These are phyloP conservation scores for Debaryomyces udenii DNA, from an alignment of 1,139 yeast species.

Conservation along the genomic window DNA sequence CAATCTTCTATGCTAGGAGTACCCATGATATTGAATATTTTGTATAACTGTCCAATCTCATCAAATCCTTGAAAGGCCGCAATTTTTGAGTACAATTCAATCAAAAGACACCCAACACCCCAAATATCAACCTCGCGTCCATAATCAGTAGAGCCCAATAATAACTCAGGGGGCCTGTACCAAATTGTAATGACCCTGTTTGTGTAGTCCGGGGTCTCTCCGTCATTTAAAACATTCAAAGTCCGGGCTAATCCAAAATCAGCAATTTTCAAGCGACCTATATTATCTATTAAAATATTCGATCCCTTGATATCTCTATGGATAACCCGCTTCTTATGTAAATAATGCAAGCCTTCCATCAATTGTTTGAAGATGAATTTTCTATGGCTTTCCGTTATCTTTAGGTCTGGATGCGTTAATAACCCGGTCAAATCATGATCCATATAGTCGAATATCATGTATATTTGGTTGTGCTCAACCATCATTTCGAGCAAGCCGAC, in stretches of 20 bases:
- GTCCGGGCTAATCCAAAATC: constrained; percentile 94
- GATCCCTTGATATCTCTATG: constrained; percentile 97
- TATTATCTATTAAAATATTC: constrained; percentile 72
- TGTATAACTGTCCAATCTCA: constrained; percentile 79
- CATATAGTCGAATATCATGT: constrained; percentile 91
- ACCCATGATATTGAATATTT: constrained; percentile 83
- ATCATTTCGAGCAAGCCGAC: constrained; percentile 86
- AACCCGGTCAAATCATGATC: constrained; percentile 93
- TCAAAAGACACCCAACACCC: constrained; percentile 93
- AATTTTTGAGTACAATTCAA: constrained; percentile 73
- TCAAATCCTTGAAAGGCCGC: constrained; percentile 89
- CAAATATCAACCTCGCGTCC: constrained; percentile 92
- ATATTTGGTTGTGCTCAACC: constrained; percentile 78
- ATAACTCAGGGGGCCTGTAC: constrained; percentile 96
- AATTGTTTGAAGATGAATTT: constrained; percentile 79
- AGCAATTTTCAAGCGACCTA: constrained; percentile 79
- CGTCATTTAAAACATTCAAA: constrained; percentile 57
- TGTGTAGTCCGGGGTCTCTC: constrained; percentile 75
- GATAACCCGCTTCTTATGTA: constrained; percentile 77
- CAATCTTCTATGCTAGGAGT: constrained; percentile 77
- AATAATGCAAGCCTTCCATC: constrained; percentile 76
- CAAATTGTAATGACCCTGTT: constrained; percentile 93
- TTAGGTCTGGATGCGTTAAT: constrained; percentile 72
- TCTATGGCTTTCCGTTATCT: constrained; percentile 64
- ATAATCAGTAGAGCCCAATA: constrained; percentile 87